Conservation (phyloP, 352 stramenopile genomes). For the Globisporangium paroecandrum region DNA sequence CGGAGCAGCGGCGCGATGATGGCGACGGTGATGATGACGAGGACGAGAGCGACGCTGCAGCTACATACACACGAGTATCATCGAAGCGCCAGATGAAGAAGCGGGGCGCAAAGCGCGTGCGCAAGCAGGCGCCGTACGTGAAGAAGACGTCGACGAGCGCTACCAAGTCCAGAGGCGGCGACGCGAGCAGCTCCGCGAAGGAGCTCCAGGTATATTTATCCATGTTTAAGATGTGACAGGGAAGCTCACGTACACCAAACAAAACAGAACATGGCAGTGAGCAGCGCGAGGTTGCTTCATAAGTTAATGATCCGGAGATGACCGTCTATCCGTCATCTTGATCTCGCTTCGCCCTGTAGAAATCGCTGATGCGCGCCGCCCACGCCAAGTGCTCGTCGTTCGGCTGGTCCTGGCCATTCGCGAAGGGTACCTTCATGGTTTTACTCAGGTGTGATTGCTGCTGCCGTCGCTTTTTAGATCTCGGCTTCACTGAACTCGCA, state of each 20-base stretch:
- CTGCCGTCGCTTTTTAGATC: background rate
- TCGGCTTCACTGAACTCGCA: background rate
- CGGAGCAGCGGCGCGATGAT: constrained; percentile 16
- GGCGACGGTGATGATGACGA: constrained; percentile 12
- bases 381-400: constrained; percentile 48
- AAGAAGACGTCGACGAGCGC: constrained; percentile 6
- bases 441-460: background rate
- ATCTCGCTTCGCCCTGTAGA: constrained; percentile 29
- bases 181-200: constrained; percentile 27
- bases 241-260: background rate
- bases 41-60: background rate
- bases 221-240: constrained; percentile 41
- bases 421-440: constrained; percentile 11
- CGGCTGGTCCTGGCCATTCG: constrained; percentile 14
- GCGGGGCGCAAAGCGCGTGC: background rate
- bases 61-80: background rate
- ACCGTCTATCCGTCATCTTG: background rate
- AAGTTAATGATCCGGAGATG: background rate
- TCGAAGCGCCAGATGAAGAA: constrained; percentile 2
- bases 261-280: too few relatives aligned
- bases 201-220: constrained; percentile 59
- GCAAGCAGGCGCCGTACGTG: constrained; percentile 27
- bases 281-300: background rate
- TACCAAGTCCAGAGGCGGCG: background rate
- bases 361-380: constrained; percentile 49